These are phyloP conservation scores for Aspergillus fumigatus DNA, from an alignment of 2,329 filamentous ascomycete genomes.

Conservation along the genomic window DNA sequence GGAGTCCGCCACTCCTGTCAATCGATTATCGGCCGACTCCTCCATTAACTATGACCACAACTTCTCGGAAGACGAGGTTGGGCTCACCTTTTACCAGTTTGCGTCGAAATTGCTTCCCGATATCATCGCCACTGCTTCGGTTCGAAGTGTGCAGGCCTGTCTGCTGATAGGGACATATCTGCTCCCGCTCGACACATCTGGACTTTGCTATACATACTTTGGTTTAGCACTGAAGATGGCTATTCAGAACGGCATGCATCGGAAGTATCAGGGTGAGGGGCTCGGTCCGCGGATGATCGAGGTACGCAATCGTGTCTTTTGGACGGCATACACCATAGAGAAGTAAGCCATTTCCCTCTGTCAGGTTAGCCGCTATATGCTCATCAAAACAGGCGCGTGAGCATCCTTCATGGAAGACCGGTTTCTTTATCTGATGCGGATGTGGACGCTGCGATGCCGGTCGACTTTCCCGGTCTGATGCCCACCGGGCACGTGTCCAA, in stretches of 20 bases:
- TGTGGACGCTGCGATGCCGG: slow-evolving; percentile 52
- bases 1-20: slow-evolving; percentile 35
- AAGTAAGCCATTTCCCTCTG: slow-evolving; percentile 35
- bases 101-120: slow-evolving; percentile 53
- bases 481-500: slow-evolving; percentile 40
- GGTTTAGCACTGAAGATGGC: slow-evolving; percentile 54
- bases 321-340: slow-evolving; percentile 55
- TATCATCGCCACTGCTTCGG: slow-evolving; percentile 52
- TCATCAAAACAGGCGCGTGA: slow-evolving; percentile 43
- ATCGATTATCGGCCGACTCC: slow-evolving; percentile 23
- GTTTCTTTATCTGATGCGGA: slow-evolving; percentile 51
- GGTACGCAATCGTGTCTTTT: slow-evolving; percentile 54
- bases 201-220: slow-evolving; percentile 54
- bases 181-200: slow-evolving; percentile 53
- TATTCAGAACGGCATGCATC: slow-evolving; percentile 59
- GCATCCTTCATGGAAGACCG: slow-evolving; percentile 54
- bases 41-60: slow-evolving; percentile 28
- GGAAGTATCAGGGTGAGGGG: slow-evolving; percentile 46
- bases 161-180: slow-evolving; percentile 54
- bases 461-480: slow-evolving; percentile 44
- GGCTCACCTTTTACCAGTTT: slow-evolving; percentile 54
- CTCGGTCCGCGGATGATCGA: slow-evolving; percentile 48
- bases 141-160: slow-evolving; percentile 57
- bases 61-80: slow-evolving; percentile 51
- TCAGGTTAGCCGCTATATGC: neutral